Evolutionary conservation across 257 asterid species (phyloP).

Genomic region (Plantago ovata): DNA sequence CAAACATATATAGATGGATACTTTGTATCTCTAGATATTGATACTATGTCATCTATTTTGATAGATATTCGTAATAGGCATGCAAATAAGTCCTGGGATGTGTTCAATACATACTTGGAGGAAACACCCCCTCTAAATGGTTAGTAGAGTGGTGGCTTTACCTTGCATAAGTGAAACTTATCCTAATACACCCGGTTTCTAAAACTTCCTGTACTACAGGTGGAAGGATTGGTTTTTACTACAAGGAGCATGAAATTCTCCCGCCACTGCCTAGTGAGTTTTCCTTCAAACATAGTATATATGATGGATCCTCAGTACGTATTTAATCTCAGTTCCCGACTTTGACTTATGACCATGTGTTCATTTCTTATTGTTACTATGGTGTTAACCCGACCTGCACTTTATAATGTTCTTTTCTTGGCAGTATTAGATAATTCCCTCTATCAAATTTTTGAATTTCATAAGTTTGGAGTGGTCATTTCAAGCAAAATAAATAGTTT

Average conservation of each 20-base stretch:
- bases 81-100: slow-evolving; percentile 63
- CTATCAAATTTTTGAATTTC: too few relatives aligned
- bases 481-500: too few relatives aligned
- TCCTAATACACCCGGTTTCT: slow-evolving; percentile 2
- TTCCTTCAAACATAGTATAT: slow-evolving; percentile 3
- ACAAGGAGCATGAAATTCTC: slow-evolving; percentile 68
- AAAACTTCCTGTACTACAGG: slow-evolving; percentile 25
- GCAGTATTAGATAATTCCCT: too few relatives aligned
- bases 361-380: neutral
- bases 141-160: slow-evolving; percentile 19
- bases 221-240: slow-evolving; percentile 72
- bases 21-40: slow-evolving; percentile 7
- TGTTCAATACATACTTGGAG: slow-evolving; percentile 44
- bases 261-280: slow-evolving; percentile 73
- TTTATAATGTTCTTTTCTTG: neutral
- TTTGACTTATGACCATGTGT: neutral
- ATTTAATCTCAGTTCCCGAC: neutral
- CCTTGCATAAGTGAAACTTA: neutral
- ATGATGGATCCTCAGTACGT: neutral
- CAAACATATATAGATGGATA: neutral
- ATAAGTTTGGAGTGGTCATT: too few relatives aligned
- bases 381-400: neutral
- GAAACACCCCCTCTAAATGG: slow-evolving; percentile 67
- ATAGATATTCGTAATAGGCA: slow-evolving; percentile 52
- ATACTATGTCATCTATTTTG: slow-evolving; percentile 17